Percentiles rank a stretch among this genome's conserved stretches.
These are phyloP conservation scores for Rutstroemia sp. DNA, from an alignment of 2,329 filamentous ascomycete genomes.

Conservation along the genomic window DNA sequence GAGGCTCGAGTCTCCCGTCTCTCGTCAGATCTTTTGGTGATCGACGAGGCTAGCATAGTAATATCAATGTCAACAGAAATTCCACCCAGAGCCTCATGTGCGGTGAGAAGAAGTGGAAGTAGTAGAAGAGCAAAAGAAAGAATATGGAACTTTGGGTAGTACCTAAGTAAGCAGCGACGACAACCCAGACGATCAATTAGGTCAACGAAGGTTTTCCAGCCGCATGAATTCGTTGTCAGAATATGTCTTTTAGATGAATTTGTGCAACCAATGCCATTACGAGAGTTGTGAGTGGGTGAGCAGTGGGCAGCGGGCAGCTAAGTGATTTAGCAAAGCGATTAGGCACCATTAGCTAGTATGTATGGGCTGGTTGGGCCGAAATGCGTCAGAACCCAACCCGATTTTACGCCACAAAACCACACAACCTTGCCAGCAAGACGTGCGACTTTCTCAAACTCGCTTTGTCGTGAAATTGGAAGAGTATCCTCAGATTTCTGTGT, in stretches of 20 bases:
- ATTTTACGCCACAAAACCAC: conserved; percentile 15
- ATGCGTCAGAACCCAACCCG: conserved; percentile 41
- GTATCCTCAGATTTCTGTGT: too few relatives aligned
- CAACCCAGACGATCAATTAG: not conserved
- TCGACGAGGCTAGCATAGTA: too few relatives aligned
- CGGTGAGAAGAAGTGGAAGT: not conserved
- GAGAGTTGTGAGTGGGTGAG: conserved; percentile 13
- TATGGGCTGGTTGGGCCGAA: conserved; percentile 26
- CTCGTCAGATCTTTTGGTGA: not conserved
- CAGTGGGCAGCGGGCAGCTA: not conserved
- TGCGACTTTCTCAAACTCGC: not conserved
- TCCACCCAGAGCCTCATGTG: not conserved
- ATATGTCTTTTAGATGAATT: conserved; percentile 4
- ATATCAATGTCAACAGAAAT: not conserved
- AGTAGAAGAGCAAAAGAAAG: not conserved
- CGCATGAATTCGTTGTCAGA: conserved; percentile 14
- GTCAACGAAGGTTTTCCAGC: conserved; percentile 12
- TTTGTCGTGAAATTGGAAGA: too few relatives aligned
- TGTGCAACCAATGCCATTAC: not conserved
- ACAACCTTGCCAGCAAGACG: conserved; percentile 5
- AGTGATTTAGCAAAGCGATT: conserved; percentile 4
- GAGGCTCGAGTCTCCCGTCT: not conserved
- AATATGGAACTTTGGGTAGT: not conserved
- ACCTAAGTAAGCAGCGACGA: too few relatives aligned
- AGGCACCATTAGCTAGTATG: conserved; percentile 16